phyloP scores from a whole-genome alignment of 2,329 filamentous ascomycete genomes.

The Ophiocordyceps camponoti-floridani region DNA sequence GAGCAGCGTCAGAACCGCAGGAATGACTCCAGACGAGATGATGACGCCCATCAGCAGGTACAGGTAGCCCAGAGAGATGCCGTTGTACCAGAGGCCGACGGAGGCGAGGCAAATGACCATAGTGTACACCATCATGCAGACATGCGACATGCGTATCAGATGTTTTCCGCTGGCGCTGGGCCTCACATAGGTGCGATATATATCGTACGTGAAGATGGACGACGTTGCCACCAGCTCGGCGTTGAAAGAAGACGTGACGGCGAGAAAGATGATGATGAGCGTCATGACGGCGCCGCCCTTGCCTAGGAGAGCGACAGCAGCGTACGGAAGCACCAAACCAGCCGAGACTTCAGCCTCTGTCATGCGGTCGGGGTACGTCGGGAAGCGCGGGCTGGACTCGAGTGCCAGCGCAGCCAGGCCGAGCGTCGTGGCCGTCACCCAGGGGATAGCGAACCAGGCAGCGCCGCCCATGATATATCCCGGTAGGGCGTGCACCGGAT shows the following conservation, averaged over 20 bases:
- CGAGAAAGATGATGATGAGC: conserved; percentile 74
- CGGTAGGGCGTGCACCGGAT: conserved; percentile 68
- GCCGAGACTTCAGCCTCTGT: conserved; percentile 56
- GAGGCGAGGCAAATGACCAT: conserved; percentile 62
- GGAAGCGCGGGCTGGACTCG: conserved; percentile 54
- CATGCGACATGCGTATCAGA: conserved; percentile 66
- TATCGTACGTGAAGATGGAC: conserved; percentile 72
- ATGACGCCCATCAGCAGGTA: conserved; percentile 87
- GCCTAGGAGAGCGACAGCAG: conserved; percentile 67
- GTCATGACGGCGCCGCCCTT: conserved; percentile 65
- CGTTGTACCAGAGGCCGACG: conserved; percentile 54
- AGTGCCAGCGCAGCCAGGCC: conserved; percentile 66
- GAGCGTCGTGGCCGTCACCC: conserved; percentile 78
- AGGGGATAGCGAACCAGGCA: conserved; percentile 85
- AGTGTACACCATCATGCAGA: conserved; percentile 52
- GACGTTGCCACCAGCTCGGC: conserved; percentile 77
- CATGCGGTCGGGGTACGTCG: conserved; percentile 58
- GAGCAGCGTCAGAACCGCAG: conserved; percentile 60
- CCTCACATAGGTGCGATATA: conserved; percentile 77
- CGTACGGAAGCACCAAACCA: conserved; percentile 70
- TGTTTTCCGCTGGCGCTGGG: conserved; percentile 55
- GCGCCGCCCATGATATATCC: conserved; percentile 79
- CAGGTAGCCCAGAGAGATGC: conserved; percentile 75
- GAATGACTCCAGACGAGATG: conserved; percentile 70
- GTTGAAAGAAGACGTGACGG: conserved; percentile 69